Conservation (phyloP, 1,139 yeast species). For the Saccharomyces hybrid region DNA sequence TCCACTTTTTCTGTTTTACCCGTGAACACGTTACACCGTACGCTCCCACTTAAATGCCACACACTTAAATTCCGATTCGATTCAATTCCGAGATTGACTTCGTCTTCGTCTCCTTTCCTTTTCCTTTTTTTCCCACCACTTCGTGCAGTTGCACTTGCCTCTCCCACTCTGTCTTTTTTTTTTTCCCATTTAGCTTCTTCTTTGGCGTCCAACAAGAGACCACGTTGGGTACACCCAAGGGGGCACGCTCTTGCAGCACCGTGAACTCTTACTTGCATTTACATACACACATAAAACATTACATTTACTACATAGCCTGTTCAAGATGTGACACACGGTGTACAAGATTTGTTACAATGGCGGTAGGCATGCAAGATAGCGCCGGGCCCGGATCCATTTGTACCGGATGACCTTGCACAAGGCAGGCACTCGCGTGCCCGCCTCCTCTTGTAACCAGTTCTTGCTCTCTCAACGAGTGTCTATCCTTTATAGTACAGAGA, state of each 20-base stretch:
- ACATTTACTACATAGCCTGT: not conserved
- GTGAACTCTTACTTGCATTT: not conserved
- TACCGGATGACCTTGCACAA: no score
- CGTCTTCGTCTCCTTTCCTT: not conserved
- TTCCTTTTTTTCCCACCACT: constrained; percentile 1
- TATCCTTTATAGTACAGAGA: not conserved
- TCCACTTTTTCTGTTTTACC: not conserved
- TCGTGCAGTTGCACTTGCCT: constrained; percentile 1
- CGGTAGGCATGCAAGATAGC: no score
- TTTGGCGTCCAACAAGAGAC: not conserved
- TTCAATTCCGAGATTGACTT: not conserved
- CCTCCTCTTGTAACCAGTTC: not conserved
- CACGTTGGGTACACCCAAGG: not conserved
- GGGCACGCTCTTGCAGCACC: not conserved
- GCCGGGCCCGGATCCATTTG: no score
- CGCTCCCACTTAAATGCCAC: not conserved
- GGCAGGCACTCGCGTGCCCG: no score
- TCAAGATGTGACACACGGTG: not conserved
- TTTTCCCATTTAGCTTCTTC: constrained; percentile 1
- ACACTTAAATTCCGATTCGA: not conserved
- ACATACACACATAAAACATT: not conserved
- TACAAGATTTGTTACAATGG: not conserved
- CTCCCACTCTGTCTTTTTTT: constrained; percentile 1
- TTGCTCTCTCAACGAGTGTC: not conserved
- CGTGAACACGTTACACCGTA: not conserved